Evolutionary conservation across 1,284 basidiomycete genomes (phyloP), one percentile per base, ranked within the genome.

Genomic region (Athelia sp.): DNA sequence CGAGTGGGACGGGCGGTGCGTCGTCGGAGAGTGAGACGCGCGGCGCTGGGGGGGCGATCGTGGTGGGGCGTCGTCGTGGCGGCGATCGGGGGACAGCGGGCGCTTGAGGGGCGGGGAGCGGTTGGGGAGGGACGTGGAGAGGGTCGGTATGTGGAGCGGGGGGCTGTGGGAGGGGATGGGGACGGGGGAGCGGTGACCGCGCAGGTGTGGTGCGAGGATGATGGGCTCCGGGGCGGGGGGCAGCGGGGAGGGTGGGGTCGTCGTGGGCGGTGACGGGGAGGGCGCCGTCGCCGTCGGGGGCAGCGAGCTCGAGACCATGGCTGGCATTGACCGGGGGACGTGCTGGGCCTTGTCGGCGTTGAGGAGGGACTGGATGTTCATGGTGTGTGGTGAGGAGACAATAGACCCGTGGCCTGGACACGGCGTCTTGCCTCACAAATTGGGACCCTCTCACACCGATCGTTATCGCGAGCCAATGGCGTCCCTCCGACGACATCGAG

Each of bases 201-300:
- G 63, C 50, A 67, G 66, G 58, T 69, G 68, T 11, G 70, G 70
- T n/a, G 70, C 68, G 48, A 67, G 65, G 38, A 67, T 50, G 53
- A 70, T 65, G 21, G 66, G 58, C 26, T 71, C 66, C 35, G 62
- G 50, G 47, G 51, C 47, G 11, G 22, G 48, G 47, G 52, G 23
- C 32, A 50, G 38, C 45, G 47, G 36, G 19, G 38, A 23, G 23
- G 31, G 40, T 36, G 44, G 15, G 36, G 42, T 40, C 38, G 43
- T 48, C 40, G 48, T 46, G 52, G 54, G 59, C 50, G 72, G 70
- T 60, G 81, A 76, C 58, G 74, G 68, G 61, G 26, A 29, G 26
- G 13, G 26, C 6, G 26, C 26, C 4, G 26, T 29, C 6, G 6
- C 13, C 26, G 13, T 29, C 26, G 26, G 13, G 26, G 26, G 26